phyloP scores from a whole-genome alignment of 2,329 filamentous ascomycete genomes.

The Teratosphaeria viscida region DNA sequence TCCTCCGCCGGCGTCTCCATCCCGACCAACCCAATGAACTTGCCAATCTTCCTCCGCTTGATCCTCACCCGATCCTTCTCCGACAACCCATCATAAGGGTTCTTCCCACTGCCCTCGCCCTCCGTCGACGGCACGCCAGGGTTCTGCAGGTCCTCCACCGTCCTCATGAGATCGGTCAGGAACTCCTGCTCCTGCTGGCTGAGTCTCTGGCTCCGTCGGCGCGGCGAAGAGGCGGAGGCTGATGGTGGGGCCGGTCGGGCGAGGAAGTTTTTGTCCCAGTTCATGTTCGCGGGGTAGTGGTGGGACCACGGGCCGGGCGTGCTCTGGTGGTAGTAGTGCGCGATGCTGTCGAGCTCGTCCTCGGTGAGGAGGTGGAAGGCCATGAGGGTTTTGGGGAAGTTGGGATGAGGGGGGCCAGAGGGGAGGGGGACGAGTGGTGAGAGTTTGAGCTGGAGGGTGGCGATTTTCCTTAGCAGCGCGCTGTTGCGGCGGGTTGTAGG shows the following conservation, averaged over 20 bases:
- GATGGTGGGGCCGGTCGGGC: slow-evolving; percentile 9
- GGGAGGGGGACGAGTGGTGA: slow-evolving; percentile 49
- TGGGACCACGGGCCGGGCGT: slow-evolving; percentile 44
- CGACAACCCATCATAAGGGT: slow-evolving; percentile 21
- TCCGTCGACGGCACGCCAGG: slow-evolving; percentile 1
- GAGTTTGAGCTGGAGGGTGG: slow-evolving; percentile 55
- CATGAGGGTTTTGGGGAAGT: slow-evolving; percentile 57
- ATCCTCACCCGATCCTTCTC: slow-evolving; percentile 32
- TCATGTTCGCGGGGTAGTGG: slow-evolving; percentile 59
- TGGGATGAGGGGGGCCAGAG: slow-evolving; percentile 53
- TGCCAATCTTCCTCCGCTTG: slow-evolving; percentile 61
- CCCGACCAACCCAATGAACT: slow-evolving; percentile 62
- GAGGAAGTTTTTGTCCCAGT: slow-evolving; percentile 43
- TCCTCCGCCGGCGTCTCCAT: slow-evolving; percentile 45
- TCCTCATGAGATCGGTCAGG: slow-evolving; percentile 19
- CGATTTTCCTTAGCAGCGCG: slow-evolving; percentile 49
- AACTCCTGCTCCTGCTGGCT: slow-evolving; percentile 13
- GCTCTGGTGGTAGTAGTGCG: slow-evolving; percentile 63
- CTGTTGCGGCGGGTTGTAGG: slow-evolving; percentile 21
- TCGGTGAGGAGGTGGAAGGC: slow-evolving; percentile 66
- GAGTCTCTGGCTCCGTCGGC: slow-evolving; percentile 9
- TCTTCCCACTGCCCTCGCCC: slow-evolving; percentile 2
- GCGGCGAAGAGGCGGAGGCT: neutral
- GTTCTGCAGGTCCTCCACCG: slow-evolving; percentile 29
- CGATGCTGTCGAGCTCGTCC: slow-evolving; percentile 57